Percentiles rank a stretch among this genome's conserved stretches.
Conservation (phyloP, 2,329 filamentous ascomycete species). For the Trichoderma asperellum region DNA sequence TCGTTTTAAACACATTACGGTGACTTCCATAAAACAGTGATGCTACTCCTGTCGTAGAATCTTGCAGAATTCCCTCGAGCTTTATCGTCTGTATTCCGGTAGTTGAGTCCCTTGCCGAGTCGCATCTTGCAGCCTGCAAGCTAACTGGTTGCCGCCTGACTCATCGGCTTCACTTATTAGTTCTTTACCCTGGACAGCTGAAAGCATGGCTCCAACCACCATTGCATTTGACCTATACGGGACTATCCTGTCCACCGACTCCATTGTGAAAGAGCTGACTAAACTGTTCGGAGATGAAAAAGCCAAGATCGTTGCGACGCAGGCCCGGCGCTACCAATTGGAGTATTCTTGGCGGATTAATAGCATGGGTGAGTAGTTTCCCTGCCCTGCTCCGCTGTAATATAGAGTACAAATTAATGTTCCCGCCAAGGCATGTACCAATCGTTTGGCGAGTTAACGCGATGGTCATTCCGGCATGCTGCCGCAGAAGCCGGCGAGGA, state of each 20-base stretch:
- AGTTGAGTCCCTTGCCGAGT: background rate
- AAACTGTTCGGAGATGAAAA: slow-evolving; percentile 61
- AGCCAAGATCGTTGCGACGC: slow-evolving; percentile 58
- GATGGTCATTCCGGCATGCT: slow-evolving; percentile 65
- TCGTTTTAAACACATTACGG: background rate
- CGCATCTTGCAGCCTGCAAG: background rate
- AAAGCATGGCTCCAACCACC: slow-evolving; percentile 44
- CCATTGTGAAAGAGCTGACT: slow-evolving; percentile 64
- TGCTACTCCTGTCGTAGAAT: background rate
- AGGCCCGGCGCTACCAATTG: slow-evolving; percentile 72
- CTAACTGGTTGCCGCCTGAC: slow-evolving; percentile 21
- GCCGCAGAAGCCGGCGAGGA: slow-evolving; percentile 58
- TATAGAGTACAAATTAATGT: background rate
- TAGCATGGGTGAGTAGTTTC: slow-evolving; percentile 65
- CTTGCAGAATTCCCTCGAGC: slow-evolving; percentile 1
- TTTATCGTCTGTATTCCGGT: background rate
- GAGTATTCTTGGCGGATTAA: slow-evolving; percentile 79
- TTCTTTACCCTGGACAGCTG: slow-evolving; percentile 19
- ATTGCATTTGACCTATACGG: slow-evolving; percentile 78
- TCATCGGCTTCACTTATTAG: slow-evolving; percentile 24
- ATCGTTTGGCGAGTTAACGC: slow-evolving; percentile 64
- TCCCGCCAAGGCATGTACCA: slow-evolving; percentile 49
- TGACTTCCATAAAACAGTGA: background rate
- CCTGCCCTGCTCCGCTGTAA: background rate
- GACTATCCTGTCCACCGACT: slow-evolving; percentile 72